A percentile compares a stretch with the other conserved stretches of the same genome.
Evolutionary conservation across 129 eudicot species (phyloP).

Genomic region (Saposhnikovia divaricata): DNA sequence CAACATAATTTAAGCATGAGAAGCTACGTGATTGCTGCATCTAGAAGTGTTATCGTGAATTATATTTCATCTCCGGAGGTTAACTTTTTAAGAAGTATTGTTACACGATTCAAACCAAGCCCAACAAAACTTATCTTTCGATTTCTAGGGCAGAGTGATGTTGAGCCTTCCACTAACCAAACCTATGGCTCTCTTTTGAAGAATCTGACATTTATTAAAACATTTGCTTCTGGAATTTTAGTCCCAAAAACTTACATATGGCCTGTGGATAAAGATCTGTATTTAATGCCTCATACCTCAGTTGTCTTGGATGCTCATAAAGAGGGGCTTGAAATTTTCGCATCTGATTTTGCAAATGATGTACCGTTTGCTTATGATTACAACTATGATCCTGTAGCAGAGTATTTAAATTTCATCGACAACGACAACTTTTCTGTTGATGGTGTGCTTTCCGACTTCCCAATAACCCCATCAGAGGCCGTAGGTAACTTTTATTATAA

Average conservation of each 20-base stretch:
- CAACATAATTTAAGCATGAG: constrained; percentile 82
- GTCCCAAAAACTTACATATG: constrained; percentile 80
- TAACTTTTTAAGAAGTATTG: constrained; percentile 50
- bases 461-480: constrained; percentile 71
- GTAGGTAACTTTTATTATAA: constrained; percentile 36
- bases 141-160: constrained; percentile 44
- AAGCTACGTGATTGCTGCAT: constrained; percentile 38
- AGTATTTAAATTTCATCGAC: constrained; percentile 63
- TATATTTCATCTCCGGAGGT: constrained; percentile 90
- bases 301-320: constrained; percentile 79
- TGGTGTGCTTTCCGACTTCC: constrained; percentile 90
- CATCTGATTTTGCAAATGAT: constrained; percentile 61
- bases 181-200: constrained; percentile 61
- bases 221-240: constrained; percentile 76
- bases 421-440: constrained; percentile 82
- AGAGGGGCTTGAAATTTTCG: constrained; percentile 60
- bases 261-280: constrained; percentile 41
- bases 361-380: constrained; percentile 51
- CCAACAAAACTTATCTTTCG: constrained; percentile 57
- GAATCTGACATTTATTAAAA: constrained; percentile 55
- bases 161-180: constrained; percentile 74
- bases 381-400: constrained; percentile 75
- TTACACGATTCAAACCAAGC: constrained; percentile 31
- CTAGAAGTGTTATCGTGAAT: constrained; percentile 31
- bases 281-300: constrained; percentile 52